Conservation (phyloP, 1,139 yeast genomes). For the Pichia sp. region DNA sequence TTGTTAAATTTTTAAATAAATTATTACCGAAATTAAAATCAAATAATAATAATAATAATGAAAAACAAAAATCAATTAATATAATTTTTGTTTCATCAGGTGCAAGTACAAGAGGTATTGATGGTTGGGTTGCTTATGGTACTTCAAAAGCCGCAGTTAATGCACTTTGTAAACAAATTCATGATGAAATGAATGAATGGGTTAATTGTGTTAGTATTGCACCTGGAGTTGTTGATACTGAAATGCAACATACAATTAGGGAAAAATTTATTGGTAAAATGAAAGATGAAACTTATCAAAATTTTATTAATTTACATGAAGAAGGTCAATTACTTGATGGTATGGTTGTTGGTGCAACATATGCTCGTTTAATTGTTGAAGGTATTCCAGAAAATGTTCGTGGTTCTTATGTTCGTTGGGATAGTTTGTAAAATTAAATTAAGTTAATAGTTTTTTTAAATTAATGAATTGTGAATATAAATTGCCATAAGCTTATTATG, state of each 20-base stretch:
- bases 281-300: conserved; percentile 48
- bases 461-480: too few relatives aligned
- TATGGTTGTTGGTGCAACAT: conserved; percentile 62
- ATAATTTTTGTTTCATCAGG: conserved; percentile 81
- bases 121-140: conserved; percentile 89
- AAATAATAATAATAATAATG: too few relatives aligned
- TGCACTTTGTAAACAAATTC: conserved; percentile 60
- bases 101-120: conserved; percentile 56
- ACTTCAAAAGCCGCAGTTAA: conserved; percentile 86
- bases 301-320: conserved; percentile 55
- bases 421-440: too few relatives aligned
- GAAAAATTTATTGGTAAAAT: conserved; percentile 49
- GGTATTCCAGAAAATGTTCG: conserved; percentile 51
- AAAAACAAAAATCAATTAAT: conserved; percentile 34
- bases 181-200: conserved; percentile 52
- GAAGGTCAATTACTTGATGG: conserved; percentile 55
- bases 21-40: conserved; percentile 44
- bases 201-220: conserved; percentile 66
- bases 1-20: conserved; percentile 53
- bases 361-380: conserved; percentile 54
- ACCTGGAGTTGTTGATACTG: conserved; percentile 90
- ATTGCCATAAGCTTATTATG: too few relatives aligned
- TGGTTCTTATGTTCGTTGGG: conserved; percentile 61
- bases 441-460: too few relatives aligned
- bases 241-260: conserved; percentile 77